Evolutionary conservation across 2,329 filamentous ascomycete genomes (phyloP), one percentile per base, ranked within the genome.

Genomic region (Talaromyces amestolkiae): DNA sequence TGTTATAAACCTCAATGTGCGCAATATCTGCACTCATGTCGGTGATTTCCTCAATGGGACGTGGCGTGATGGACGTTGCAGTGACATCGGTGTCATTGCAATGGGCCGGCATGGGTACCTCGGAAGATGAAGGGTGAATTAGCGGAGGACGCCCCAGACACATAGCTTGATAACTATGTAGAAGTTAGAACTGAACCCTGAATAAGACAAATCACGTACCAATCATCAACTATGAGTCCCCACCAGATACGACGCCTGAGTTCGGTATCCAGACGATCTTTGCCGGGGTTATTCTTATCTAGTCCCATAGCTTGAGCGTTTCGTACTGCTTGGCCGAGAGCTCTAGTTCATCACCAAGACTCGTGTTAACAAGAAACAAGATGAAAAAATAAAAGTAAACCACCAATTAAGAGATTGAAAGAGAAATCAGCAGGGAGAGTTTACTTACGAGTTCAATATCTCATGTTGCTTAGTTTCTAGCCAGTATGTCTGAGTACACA

Each of bases 401-500:
- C 5, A 31, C 5, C 27, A 7, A 31, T 6, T 31, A 5, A 31
- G 4, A 37, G 11, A 24, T 8, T 11, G 17, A 13, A 53, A 22
- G 17, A 62, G 17, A 39, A 43, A 6, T 13, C 35, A 31, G 13
- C 8, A 24, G 15, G n/a, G 13, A 47, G n/a, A 31, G 49, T 3
- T 13, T 6, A 35, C 73, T 64, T 65, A 75, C 73, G 74, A 75
- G 41, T 76, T 76, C 43, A 76, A n/a, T 9, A 68, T 68, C 54
- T 75, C 74, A 35, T 72, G 69, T 27, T 74, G 69, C 39, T 75
- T 75, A 0, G 72, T 76, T n/a, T 71, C 71, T 13, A 74, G 67
- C 74, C 73, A 75, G 41, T 75, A 76, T 19, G 72, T 58, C 67
- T 75, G 74, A 7, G 72, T 72, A 19, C 72, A 66, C 17, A 73